Evolutionary conservation across 176 grass and related monocot species (phyloP).

Genomic region (Dendrocalamus sinicus): DNA sequence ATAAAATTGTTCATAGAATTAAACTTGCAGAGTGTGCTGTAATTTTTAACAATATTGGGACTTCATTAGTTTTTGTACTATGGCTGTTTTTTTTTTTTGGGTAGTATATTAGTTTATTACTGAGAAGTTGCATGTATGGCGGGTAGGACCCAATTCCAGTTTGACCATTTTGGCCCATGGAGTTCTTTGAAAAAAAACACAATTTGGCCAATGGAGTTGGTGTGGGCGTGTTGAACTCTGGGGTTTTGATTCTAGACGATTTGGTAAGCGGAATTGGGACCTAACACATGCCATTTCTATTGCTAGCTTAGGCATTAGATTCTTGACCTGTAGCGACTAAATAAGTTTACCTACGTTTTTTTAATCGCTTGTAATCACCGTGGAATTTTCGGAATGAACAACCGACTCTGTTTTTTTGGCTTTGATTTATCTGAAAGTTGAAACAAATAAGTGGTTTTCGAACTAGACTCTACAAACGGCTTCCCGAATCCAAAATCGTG

Average conservation of each 20-base stretch:
- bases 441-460: too few species aligned
- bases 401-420: too few species aligned
- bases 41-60: not conserved
- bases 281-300: not conserved
- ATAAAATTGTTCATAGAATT: not conserved
- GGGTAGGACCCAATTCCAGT: too few species aligned
- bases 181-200: not conserved
- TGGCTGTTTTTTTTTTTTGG: not conserved
- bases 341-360: not conserved
- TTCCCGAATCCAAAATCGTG: rapidly evolving
- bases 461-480: rapidly evolving
- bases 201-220: not conserved
- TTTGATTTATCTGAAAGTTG: too few species aligned
- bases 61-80: not conserved
- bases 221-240: not conserved
- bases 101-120: not conserved
- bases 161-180: not conserved
- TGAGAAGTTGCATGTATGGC: not conserved
- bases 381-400: not conserved
- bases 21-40: not conserved
- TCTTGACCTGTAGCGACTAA: not conserved
- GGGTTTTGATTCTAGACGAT: not conserved
- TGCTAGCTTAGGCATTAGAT: not conserved
- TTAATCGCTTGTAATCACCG: not conserved
- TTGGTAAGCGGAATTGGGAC: not conserved